Evolutionary conservation across 257 asterid species (phyloP).

Genomic region (Penstemon eatonii): DNA sequence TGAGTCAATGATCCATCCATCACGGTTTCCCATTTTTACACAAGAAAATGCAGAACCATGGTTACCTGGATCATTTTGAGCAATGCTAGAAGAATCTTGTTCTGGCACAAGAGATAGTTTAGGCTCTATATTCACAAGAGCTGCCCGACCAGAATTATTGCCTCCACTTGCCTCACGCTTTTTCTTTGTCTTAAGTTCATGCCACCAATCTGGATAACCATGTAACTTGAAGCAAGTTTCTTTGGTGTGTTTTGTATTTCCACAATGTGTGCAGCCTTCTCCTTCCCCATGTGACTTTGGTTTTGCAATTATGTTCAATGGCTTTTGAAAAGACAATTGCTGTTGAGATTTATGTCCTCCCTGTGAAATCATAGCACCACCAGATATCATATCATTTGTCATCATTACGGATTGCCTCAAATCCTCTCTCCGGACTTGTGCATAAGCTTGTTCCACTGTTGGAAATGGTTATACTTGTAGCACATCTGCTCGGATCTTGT

Average conservation of each 20-base stretch:
- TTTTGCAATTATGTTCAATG: no score
- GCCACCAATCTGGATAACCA: constrained; percentile 7
- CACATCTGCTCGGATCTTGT: background rate
- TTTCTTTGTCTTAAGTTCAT: background rate
- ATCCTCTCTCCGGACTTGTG: background rate
- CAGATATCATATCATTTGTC: background rate
- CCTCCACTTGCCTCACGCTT: background rate
- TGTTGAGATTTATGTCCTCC: no score
- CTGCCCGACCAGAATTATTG: background rate
- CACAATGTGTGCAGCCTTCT: no score
- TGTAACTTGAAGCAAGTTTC: background rate
- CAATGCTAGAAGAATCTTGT: no score
- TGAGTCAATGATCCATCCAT: constrained; percentile 9
- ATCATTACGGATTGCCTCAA: background rate
- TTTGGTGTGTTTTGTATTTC: no score
- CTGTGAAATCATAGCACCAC: background rate
- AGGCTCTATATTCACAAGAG: background rate
- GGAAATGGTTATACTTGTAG: background rate
- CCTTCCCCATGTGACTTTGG: no score
- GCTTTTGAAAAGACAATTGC: no score
- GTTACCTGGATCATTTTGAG: background rate
- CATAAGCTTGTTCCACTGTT: constrained; percentile 1
- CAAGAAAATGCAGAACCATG: background rate
- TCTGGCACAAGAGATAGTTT: background rate
- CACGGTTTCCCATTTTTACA: background rate